phyloP scores from a whole-genome alignment of 441 rosid genomes.

The Eruca vesicaria region DNA sequence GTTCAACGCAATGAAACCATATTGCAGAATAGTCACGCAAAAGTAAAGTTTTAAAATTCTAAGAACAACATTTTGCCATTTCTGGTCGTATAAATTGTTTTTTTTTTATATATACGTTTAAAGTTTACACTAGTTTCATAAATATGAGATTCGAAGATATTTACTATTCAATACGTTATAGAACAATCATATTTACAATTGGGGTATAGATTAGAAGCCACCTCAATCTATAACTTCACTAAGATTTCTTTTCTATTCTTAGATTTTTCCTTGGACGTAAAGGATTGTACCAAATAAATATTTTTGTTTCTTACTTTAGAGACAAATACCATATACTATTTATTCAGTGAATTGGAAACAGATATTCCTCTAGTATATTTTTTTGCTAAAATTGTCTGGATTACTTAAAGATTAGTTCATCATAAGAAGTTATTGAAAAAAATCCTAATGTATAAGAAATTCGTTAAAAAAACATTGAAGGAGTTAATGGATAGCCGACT shows the following conservation, averaged over 20 bases:
- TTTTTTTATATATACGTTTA: neutral
- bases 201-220: neutral
- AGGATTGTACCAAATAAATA: neutral
- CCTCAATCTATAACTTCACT: neutral
- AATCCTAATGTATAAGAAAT: neutral
- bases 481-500: neutral
- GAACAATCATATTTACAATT: neutral
- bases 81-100: neutral
- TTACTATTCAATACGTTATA: neutral
- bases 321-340: neutral
- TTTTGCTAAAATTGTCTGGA: neutral
- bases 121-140: neutral
- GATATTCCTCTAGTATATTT: neutral
- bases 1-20: neutral
- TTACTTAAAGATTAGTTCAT: neutral
- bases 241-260: neutral
- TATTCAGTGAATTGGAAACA: neutral
- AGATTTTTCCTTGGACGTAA: neutral
- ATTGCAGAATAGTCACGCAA: neutral
- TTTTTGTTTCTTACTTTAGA: neutral
- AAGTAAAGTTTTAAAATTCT: neutral
- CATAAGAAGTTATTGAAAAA: neutral
- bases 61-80: slow-evolving; percentile 6
- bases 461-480: neutral
- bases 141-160: neutral